Evolutionary conservation across 495 filamentous ascomycete genomes (phyloP), one percentile per base, ranked within the genome.

Genomic region (Aspergillus bertholletiae): DNA sequence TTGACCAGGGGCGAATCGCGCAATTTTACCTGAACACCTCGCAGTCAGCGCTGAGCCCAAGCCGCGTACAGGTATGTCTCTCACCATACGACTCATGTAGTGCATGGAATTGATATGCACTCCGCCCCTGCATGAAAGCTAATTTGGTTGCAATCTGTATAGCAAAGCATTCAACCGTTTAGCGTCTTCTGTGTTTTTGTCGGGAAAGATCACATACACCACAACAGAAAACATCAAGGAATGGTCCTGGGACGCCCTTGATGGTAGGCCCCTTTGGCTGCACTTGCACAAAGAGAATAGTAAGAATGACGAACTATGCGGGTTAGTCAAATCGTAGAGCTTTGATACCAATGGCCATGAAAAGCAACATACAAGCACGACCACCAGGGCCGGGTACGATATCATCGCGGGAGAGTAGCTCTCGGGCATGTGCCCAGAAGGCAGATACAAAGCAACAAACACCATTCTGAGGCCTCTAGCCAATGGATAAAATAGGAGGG

Each of bases 11-110:
- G 60, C 56, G 46, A 66, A 66, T 1, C 58, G 55, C 1, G 54
- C 60, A 17, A 66, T 56, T 4, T 55, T 56, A 7, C 63, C 62
- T 59, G n/a, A 8, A 17, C 35, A 39, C 13, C 11, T 53, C 26
- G n/a, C 4, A 11, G 24, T 22, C 15, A 22, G 21, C 7, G 35
- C 4, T n/a, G 23, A 27, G 26, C 4, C 23, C 18, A 15, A 18
- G 13, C 11, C n/a, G 21, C 39, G 48, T 18, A 9, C 28, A 12
- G 13, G 15, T 18, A 6, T 40, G 28, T 11, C 4, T 22, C 34
- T 6, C 48, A 63, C 61, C 63, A 43, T 65, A 62, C n/a, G 49
- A 53, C 40, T 51, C 9, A 32, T 65, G 59, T n/a, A 65, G 50
- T 13, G 49, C 30, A 12, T 65, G 49, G 46, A 65, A 62, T 4